Evolutionary conservation across 257 asterid genomes (phyloP).

Genomic region (Henckelia pumila): DNA sequence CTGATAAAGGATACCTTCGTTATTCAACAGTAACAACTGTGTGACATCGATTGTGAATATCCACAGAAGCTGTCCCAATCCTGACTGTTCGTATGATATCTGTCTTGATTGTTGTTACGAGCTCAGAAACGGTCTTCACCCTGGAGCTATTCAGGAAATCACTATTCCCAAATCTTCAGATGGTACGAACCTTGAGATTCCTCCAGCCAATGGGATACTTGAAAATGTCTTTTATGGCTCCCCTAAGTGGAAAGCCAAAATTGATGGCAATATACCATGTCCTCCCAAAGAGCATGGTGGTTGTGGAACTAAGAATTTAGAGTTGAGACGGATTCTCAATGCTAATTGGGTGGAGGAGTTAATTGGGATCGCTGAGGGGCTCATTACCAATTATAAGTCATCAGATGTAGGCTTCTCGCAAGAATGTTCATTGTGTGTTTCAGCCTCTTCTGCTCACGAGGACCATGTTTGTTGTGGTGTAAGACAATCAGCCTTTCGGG

Average conservation of each 20-base stretch:
- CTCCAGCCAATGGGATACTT: slow-evolving; percentile 26
- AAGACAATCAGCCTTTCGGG: slow-evolving; percentile 62
- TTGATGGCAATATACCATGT: slow-evolving; percentile 58
- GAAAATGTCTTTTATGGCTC: slow-evolving; percentile 5
- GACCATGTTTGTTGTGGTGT: slow-evolving; percentile 26
- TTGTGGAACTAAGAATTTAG: slow-evolving; percentile 57
- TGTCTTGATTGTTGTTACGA: slow-evolving; percentile 73
- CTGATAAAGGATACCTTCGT: slow-evolving; percentile 25
- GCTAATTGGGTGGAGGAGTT: slow-evolving; percentile 54
- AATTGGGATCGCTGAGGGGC: slow-evolving; percentile 47
- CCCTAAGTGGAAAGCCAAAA: slow-evolving; percentile 48
- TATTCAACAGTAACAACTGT: slow-evolving; percentile 69
- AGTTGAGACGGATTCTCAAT: slow-evolving; percentile 47
- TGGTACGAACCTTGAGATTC: slow-evolving; percentile 23
- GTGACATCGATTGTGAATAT: slow-evolving; percentile 73
- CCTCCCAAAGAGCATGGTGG: slow-evolving; percentile 74
- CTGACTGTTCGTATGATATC: slow-evolving; percentile 58
- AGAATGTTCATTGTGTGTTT: slow-evolving; percentile 43
- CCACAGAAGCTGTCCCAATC: slow-evolving; percentile 70
- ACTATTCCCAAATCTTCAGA: slow-evolving; percentile 23
- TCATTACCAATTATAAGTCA: slow-evolving; percentile 37
- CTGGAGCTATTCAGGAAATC: slow-evolving; percentile 38
- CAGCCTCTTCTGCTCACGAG: slow-evolving; percentile 21
- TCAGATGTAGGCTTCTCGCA: slow-evolving; percentile 38
- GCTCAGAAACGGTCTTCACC: slow-evolving; percentile 56